phyloP scores from a whole-genome alignment of 805 yeast species.

The Myxozyma geophila region DNA sequence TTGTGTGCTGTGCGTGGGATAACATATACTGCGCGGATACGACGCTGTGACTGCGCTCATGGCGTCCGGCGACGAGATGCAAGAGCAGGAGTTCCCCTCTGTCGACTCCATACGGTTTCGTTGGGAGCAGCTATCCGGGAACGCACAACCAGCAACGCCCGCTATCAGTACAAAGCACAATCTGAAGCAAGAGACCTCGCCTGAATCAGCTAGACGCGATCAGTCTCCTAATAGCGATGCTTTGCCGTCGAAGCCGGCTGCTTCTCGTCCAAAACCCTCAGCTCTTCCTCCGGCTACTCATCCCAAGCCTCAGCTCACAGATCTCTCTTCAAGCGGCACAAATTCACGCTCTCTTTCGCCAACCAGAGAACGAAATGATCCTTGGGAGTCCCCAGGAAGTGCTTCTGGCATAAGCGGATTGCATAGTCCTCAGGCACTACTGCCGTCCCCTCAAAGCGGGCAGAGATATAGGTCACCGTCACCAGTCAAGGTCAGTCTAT shows the following conservation, averaged over 20 bases:
- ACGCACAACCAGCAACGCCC: not conserved
- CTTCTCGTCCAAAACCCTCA: slow-evolving; percentile 4
- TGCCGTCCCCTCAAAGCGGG: not conserved
- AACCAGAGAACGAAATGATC: not conserved
- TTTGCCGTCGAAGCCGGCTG: not conserved
- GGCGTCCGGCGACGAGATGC: slow-evolving; percentile 20
- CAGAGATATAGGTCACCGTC: slow-evolving; percentile 6
- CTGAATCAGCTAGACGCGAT: not conserved
- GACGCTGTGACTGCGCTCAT: slow-evolving; percentile 6
- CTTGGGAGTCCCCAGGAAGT: not conserved
- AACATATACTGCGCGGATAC: not conserved
- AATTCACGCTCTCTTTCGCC: slow-evolving; percentile 7
- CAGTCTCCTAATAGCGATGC: not conserved
- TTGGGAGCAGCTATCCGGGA: slow-evolving; percentile 33
- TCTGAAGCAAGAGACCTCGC: not conserved
- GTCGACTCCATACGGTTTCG: slow-evolving; percentile 32
- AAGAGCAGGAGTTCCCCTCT: slow-evolving; percentile 26
- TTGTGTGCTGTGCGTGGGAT: no score
- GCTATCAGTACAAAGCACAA: not conserved
- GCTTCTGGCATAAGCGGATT: not conserved
- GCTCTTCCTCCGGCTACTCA: slow-evolving; percentile 9
- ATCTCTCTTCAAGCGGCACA: not conserved
- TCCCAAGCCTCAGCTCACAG: slow-evolving; percentile 2
- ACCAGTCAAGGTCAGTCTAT: not conserved
- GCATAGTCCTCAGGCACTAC: not conserved